phyloP scores from a whole-genome alignment of 83 land plant species.

The Diphasiastrum complanatum region DNA sequence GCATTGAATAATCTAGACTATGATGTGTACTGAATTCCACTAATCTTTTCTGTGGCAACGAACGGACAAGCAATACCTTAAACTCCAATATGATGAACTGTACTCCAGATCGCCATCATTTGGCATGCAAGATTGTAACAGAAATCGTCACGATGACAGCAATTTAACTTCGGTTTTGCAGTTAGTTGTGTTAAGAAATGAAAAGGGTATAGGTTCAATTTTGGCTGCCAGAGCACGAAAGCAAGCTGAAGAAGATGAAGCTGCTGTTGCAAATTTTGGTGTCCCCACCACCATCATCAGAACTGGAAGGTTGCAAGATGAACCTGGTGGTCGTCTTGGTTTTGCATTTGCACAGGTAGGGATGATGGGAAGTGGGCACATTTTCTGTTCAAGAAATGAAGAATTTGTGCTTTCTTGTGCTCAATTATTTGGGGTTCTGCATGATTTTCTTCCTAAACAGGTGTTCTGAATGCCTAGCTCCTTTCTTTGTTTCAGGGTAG shows the following conservation, averaged over 20 bases:
- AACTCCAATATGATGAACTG: background rate
- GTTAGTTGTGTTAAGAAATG: slow-evolving; percentile 23
- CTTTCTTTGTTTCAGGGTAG: slow-evolving; percentile 22
- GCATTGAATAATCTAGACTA: too few relatives aligned
- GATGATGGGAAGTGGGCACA: background rate
- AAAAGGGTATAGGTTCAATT: slow-evolving; percentile 25
- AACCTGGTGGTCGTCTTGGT: slow-evolving; percentile 38
- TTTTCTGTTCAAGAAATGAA: too few relatives aligned
- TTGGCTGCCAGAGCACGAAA: slow-evolving; percentile 7
- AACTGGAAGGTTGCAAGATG: slow-evolving; percentile 30
- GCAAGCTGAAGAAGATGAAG: slow-evolving; percentile 33
- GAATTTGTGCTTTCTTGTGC: background rate
- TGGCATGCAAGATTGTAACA: background rate
- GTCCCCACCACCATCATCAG: slow-evolving; percentile 38
- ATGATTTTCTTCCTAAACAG: background rate
- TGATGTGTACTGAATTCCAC: too few relatives aligned
- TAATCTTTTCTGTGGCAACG: too few relatives aligned
- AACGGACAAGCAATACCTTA: too few relatives aligned
- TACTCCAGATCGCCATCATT: background rate
- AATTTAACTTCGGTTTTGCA: slow-evolving; percentile 26
- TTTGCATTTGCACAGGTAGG: slow-evolving; percentile 29
- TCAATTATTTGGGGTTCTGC: background rate
- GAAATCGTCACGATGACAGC: slow-evolving; percentile 7
- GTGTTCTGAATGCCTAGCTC: background rate
- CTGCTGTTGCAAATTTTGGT: slow-evolving; percentile 22